Evolutionary conservation across 1,139 yeast genomes (phyloP).

Genomic region (Yamadazyma conglobata): DNA sequence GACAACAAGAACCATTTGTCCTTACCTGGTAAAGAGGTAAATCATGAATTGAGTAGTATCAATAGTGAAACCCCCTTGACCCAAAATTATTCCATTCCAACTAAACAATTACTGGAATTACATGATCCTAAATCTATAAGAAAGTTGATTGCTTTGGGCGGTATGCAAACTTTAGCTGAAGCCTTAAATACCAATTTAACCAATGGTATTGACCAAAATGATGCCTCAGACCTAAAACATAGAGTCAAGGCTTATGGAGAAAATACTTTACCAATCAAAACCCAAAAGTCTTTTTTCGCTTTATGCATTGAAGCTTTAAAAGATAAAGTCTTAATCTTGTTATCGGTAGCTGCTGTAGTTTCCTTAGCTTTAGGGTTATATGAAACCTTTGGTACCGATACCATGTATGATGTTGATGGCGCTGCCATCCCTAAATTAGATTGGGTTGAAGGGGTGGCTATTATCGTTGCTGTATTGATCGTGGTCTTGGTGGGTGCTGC

Average conservation of each 20-base stretch:
- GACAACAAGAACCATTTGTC: neutral
- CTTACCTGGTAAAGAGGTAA: conserved; percentile 1
- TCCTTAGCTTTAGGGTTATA: conserved; percentile 89
- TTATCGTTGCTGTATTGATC: conserved; percentile 83
- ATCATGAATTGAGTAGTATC: conserved; percentile 7
- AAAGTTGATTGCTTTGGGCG: conserved; percentile 40
- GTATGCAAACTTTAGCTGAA: conserved; percentile 26
- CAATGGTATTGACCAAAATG: conserved; percentile 41
- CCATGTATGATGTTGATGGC: conserved; percentile 76
- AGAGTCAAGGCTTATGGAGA: conserved; percentile 57
- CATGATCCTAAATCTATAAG: conserved; percentile 55
- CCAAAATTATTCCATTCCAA: conserved; percentile 12
- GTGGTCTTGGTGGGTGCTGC: conserved; percentile 92
- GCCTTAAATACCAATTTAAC: conserved; percentile 37
- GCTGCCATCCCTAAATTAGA: conserved; percentile 74
- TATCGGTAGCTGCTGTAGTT: conserved; percentile 81
- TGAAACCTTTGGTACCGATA: conserved; percentile 84
- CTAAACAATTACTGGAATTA: conserved; percentile 33
- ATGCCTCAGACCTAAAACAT: conserved; percentile 22
- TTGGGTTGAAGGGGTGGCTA: conserved; percentile 99
- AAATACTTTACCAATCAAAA: conserved; percentile 68
- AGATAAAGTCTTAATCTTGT: conserved; percentile 83
- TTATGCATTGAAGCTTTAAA: conserved; percentile 83
- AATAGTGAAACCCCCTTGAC: conserved; percentile 17
- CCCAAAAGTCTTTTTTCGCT: conserved; percentile 60